Evolutionary conservation across 352 stramenopile genomes (phyloP).

Genomic region (Phytophthora cactorum): DNA sequence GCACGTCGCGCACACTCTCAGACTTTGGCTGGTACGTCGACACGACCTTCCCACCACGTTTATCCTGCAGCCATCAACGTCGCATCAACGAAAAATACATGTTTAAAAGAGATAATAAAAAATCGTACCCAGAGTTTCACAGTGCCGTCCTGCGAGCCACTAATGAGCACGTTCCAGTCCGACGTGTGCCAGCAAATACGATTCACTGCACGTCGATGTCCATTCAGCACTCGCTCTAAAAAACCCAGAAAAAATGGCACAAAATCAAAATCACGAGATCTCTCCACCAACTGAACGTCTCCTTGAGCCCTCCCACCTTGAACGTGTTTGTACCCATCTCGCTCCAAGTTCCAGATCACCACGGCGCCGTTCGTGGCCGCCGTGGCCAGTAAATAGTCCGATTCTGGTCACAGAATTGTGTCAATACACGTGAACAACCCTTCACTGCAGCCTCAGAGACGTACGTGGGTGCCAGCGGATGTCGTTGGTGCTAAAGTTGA

Average conservation of each 20-base stretch:
- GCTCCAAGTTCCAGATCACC: slow-evolving; percentile 90
- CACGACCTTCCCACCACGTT: slow-evolving; percentile 68
- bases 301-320: slow-evolving; percentile 53
- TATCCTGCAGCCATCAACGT: slow-evolving; percentile 52
- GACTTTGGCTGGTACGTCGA: slow-evolving; percentile 87
- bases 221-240: slow-evolving; percentile 78
- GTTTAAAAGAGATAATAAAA: not conserved
- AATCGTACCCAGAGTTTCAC: slow-evolving; percentile 85
- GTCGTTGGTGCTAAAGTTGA: slow-evolving; percentile 91
- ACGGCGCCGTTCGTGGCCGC: slow-evolving; percentile 85
- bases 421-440: slow-evolving; percentile 2
- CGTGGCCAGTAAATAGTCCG: slow-evolving; percentile 83
- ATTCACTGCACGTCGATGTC: slow-evolving; percentile 86
- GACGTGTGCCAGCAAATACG: slow-evolving; percentile 89
- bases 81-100: not conserved
- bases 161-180: slow-evolving; percentile 83
- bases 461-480: slow-evolving; percentile 90
- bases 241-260: not conserved
- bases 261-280: not conserved
- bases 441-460: slow-evolving; percentile 8
- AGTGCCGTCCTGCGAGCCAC: slow-evolving; percentile 86
- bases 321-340: slow-evolving; percentile 88
- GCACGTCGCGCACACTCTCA: slow-evolving; percentile 86
- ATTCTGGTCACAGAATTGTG: slow-evolving; percentile 51
- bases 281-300: not conserved